Conservation (phyloP, 2,329 filamentous ascomycete species). For the Pseudocercospora pini-densiflorae region DNA sequence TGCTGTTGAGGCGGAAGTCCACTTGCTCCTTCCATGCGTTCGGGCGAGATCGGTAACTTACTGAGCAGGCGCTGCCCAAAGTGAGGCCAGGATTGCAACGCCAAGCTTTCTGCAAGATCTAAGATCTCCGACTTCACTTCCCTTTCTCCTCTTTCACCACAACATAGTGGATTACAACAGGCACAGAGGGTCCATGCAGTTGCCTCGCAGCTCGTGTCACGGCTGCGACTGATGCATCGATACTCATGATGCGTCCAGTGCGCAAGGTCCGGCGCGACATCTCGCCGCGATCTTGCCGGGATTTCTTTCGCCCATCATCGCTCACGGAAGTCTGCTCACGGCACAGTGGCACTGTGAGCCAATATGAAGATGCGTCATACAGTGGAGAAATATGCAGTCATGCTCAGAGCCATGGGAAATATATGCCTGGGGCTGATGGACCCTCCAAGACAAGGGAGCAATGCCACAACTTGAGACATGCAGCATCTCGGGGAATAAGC, state of each 20-base stretch:
- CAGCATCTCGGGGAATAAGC: background rate
- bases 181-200: background rate
- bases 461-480: background rate
- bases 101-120: too few species aligned
- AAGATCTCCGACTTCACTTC: too few species aligned
- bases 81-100: too few species aligned
- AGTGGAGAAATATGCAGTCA: background rate
- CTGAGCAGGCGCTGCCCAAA: too few species aligned
- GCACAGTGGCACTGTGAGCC: too few species aligned
- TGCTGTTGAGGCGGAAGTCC: too few species aligned
- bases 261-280: background rate
- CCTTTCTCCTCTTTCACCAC: background rate
- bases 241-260: background rate
- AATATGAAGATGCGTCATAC: background rate
- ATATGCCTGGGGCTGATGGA: background rate
- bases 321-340: background rate
- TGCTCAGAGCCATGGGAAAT: background rate
- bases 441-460: background rate
- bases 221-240: background rate
- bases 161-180: background rate
- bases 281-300: too few species aligned
- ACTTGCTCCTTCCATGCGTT: too few species aligned
- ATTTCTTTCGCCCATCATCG: too few species aligned
- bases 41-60: too few species aligned
- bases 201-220: too few species aligned